Base-by-base conservation (phyloP, 148 eudicot genomes). In the Cornus kousa region DNA sequence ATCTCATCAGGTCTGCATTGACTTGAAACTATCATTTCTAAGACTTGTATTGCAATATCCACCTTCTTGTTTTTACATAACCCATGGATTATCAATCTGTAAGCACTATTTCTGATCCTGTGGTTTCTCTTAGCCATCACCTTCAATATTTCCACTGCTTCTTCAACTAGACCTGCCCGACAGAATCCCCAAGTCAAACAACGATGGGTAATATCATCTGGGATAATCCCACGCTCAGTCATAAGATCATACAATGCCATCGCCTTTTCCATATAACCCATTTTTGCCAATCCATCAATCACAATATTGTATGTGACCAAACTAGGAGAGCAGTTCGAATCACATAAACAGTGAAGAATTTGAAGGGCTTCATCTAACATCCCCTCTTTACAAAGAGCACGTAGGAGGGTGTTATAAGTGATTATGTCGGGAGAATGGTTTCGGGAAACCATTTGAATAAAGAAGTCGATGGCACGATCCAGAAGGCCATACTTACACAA, bases 171-270 rank as follows among this genome's bases (percentile, higher is more conserved):
- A 83, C 85, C 82, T 4, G 82, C 82, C 69, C 85, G 79, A 82
- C 89, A 89, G 77, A 91, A 90, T 13, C 98, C 98, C 94, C 88
- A 85, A 43, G 89, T 76, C 60, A 95, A 76, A 83, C 88, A 83
- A 73, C 97, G 86, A 83, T 93, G 93, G 31, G 98, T 93, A 46
- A 90, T 83, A 39, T 83, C 97, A 84, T 95, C 93, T 1, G 98
- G 94, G 70, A 24, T 64, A 39, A 85, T 80, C 31, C 89, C 89
- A 39, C 67, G 80, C 55, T 82, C 83, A 5, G 83, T 79, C 94
- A 95, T 91, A 73, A 79, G 74, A 50, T 68, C 46, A 72, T 91
- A 93, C 70, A 93, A 46, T 59, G 79, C 86, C 90, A 91, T 84
- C 6, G 97, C 94, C 74, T 87, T 91, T 69, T 86, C 87, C 96